Conservation (phyloP, 495 filamentous ascomycete genomes). For the Symbiotaphrina buchneri region DNA sequence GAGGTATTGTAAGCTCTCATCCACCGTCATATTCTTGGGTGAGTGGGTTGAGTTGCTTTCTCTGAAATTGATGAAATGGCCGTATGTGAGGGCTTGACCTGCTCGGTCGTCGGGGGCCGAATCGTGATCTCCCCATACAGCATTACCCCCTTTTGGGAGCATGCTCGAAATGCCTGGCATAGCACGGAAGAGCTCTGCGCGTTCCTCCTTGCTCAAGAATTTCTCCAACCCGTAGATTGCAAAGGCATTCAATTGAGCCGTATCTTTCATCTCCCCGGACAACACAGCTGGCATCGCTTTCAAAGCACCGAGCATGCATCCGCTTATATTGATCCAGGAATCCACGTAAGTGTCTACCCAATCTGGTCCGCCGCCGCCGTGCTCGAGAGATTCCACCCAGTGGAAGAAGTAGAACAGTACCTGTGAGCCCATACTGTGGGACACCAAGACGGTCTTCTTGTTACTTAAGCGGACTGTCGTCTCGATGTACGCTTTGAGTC, state of each 20-base stretch:
- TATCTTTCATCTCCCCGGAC: conserved; percentile 95
- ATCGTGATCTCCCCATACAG: conserved; percentile 77
- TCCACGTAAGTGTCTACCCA: conserved; percentile 89
- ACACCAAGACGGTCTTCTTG: conserved; percentile 69
- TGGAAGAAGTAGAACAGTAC: conserved; percentile 94
- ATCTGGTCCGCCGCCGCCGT: conserved; percentile 58
- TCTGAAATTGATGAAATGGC: conserved; percentile 75
- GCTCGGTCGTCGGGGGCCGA: conserved; percentile 79
- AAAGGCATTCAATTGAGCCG: conserved; percentile 90
- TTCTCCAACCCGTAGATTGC: conserved; percentile 94
- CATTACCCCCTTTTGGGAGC: conserved; percentile 88
- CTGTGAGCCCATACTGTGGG: conserved; percentile 94
- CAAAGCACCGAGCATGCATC: conserved; percentile 88
- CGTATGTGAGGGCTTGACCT: conserved; percentile 46
- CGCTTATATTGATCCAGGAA: conserved; percentile 93
- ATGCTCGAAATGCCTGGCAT: conserved; percentile 96
- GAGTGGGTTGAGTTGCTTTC: conserved; percentile 34
- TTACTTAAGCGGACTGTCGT: conserved; percentile 40
- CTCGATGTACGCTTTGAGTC: conserved; percentile 78
- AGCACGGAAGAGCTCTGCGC: conserved; percentile 81
- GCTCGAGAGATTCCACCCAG: conserved; percentile 67
- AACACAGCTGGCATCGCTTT: conserved; percentile 84
- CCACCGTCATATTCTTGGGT: conserved; percentile 53
- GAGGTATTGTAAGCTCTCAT: conserved; percentile 56
- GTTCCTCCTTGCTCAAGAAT: conserved; percentile 73